phyloP scores from a whole-genome alignment of 805 yeast genomes.

The Lipomyces kockii region DNA sequence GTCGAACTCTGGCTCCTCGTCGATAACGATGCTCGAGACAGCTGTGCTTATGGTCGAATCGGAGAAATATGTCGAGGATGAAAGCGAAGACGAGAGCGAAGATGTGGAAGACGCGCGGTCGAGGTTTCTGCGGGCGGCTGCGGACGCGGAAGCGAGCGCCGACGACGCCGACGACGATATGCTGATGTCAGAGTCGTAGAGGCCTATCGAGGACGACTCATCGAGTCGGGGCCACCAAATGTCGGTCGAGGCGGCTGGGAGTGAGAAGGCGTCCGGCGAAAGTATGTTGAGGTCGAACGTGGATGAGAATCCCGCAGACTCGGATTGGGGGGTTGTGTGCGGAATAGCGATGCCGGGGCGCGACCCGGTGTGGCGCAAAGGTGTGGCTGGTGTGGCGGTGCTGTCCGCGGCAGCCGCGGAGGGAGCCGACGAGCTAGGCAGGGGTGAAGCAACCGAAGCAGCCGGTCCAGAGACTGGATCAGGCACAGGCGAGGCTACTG shows the following conservation, averaged over 20 bases:
- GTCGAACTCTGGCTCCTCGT: constrained; percentile 18
- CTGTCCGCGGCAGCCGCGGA: not conserved
- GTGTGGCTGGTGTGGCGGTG: not conserved
- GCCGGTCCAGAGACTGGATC: not conserved
- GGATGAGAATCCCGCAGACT: not conserved
- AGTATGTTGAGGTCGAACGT: constrained; percentile 17
- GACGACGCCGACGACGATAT: constrained; percentile 14
- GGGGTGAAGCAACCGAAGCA: not conserved
- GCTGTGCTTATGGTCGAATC: constrained; percentile 29
- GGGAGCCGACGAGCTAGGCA: not conserved
- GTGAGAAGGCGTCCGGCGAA: constrained; percentile 30
- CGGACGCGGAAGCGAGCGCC: constrained; percentile 22
- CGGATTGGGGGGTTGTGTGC: constrained; percentile 6
- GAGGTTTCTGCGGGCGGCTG: constrained; percentile 29
- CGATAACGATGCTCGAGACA: constrained; percentile 26
- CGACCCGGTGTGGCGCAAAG: not conserved
- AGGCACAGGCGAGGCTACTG: not conserved
- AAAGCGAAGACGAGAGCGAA: constrained; percentile 24
- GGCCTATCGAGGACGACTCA: not conserved
- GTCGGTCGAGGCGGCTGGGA: constrained; percentile 11
- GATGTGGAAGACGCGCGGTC: constrained; percentile 32
- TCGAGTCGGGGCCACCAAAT: constrained; percentile 20
- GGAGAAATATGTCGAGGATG: constrained; percentile 28
- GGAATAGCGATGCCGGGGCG: constrained; percentile 19
- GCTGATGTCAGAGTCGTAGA: constrained; percentile 6